Conservation (phyloP, 441 rosid genomes). For the Macaranga tanarius region DNA sequence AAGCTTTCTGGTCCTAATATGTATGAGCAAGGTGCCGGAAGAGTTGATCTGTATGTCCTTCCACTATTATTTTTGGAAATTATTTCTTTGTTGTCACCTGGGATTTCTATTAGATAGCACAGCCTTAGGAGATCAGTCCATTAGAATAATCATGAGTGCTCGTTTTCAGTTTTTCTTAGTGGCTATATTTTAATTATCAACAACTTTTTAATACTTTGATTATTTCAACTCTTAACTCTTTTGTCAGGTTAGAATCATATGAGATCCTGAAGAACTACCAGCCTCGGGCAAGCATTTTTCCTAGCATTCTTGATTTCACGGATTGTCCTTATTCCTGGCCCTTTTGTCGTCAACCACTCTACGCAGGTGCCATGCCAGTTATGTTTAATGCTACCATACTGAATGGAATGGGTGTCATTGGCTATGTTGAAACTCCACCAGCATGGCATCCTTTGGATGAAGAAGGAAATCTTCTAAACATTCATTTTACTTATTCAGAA, state of each 20-base stretch:
- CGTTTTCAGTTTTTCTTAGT: background rate
- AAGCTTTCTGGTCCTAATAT: conserved; percentile 94
- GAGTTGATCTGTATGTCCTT: conserved; percentile 85
- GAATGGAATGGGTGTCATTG: conserved; percentile 97
- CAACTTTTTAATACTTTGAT: background rate
- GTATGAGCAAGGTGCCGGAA: conserved; percentile 98
- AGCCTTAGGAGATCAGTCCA: background rate
- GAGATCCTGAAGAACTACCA: conserved; percentile 87
- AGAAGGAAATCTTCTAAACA: conserved; percentile 87
- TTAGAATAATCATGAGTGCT: background rate
- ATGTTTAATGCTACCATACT: conserved; percentile 86
- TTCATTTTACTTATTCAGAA: conserved; percentile 77
- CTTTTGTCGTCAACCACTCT: conserved; percentile 93
- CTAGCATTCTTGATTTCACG: conserved; percentile 72
- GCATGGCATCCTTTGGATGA: conserved; percentile 88
- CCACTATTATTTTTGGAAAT: conserved; percentile 7
- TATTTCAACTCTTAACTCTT: conserved; percentile 33
- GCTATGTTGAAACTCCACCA: conserved; percentile 77
- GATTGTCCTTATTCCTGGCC: conserved; percentile 99
- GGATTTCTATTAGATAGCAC: background rate
- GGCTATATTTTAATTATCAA: background rate
- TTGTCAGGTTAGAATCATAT: conserved; percentile 93
- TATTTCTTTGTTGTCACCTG: conserved; percentile 7
- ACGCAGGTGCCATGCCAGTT: conserved; percentile 96
- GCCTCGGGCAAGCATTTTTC: conserved; percentile 95